Evolutionary conservation across 1,139 yeast species (phyloP).

Genomic region (Yamadazyma songkhlaensis): DNA sequence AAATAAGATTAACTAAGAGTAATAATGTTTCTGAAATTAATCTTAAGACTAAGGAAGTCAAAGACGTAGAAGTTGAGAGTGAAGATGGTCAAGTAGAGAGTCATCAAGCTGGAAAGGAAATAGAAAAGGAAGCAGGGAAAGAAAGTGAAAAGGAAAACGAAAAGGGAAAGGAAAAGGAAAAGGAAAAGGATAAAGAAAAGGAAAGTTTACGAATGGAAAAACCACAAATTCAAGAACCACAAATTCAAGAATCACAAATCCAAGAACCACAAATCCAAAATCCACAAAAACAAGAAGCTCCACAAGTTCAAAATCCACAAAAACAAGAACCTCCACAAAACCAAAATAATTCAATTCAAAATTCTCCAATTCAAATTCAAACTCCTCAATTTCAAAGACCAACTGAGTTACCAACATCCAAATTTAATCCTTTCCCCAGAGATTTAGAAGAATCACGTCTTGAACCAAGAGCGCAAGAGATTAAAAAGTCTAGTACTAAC

Average conservation of each 20-base stretch:
- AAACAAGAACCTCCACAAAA: neutral
- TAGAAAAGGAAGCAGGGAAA: neutral
- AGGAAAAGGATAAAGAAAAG: too few species aligned
- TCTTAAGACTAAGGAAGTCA: neutral
- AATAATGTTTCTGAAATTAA: constrained; percentile 10
- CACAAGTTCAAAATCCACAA: constrained; percentile 1
- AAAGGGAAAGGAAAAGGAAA: too few species aligned
- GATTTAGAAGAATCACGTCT: too few species aligned
- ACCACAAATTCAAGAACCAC: too few species aligned
- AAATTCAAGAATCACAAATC: too few species aligned
- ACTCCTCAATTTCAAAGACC: neutral
- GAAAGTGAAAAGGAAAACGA: too few species aligned
- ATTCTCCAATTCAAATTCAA: neutral
- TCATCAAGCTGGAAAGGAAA: neutral
- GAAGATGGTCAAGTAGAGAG: neutral
- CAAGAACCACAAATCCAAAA: too few species aligned
- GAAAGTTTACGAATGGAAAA: neutral
- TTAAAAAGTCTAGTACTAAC: constrained; percentile 15
- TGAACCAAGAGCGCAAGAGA: neutral
- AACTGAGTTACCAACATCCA: constrained; percentile 2
- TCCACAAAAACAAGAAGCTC: too few species aligned
- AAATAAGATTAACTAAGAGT: constrained; percentile 12
- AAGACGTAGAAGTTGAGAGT: neutral
- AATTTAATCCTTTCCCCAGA: constrained; percentile 10
- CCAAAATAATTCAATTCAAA: too few species aligned